phyloP scores from a whole-genome alignment of 2,329 filamentous ascomycete species.

The Talaromyces sp. region DNA sequence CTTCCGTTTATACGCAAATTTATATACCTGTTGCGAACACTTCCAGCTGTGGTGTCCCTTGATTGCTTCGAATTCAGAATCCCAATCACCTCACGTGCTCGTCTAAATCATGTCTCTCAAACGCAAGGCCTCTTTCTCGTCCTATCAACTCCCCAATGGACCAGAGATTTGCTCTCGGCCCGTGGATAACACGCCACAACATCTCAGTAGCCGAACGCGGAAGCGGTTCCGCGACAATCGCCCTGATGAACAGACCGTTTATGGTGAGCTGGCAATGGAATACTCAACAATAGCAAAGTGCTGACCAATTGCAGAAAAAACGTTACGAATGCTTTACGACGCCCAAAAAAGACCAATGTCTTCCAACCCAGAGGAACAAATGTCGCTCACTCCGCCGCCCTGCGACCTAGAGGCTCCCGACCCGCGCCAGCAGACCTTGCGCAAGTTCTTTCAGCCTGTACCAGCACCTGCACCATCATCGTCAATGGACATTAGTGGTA shows the following conservation, averaged over 20 bases:
- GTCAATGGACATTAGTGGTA: constrained; percentile 13
- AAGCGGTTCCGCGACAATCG: constrained; percentile 56
- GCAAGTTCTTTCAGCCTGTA: constrained; percentile 34
- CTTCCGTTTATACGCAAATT: not conserved
- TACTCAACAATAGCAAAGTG: not conserved
- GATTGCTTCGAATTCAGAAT: not conserved
- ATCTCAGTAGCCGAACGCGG: constrained; percentile 53
- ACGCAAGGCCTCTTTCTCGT: constrained; percentile 53
- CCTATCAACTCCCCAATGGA: constrained; percentile 31
- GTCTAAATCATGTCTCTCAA: constrained; percentile 49
- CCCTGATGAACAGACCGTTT: constrained; percentile 51
- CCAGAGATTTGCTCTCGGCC: constrained; percentile 19
- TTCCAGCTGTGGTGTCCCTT: not conserved
- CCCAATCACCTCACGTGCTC: not conserved
- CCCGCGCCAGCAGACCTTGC: constrained; percentile 36
- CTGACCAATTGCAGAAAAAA: constrained; percentile 32
- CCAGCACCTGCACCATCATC: constrained; percentile 13
- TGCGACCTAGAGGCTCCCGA: constrained; percentile 25
- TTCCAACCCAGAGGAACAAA: constrained; percentile 19
- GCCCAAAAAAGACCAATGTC: constrained; percentile 30
- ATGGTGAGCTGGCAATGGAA: constrained; percentile 39
- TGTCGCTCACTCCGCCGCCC: constrained; percentile 21
- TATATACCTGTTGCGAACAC: not conserved
- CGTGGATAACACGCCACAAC: constrained; percentile 29
- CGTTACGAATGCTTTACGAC: constrained; percentile 37